Evolutionary conservation across 257 asterid species (phyloP), one percentile per base, ranked within the genome.

Genomic region (Solanum chmielewskii): DNA sequence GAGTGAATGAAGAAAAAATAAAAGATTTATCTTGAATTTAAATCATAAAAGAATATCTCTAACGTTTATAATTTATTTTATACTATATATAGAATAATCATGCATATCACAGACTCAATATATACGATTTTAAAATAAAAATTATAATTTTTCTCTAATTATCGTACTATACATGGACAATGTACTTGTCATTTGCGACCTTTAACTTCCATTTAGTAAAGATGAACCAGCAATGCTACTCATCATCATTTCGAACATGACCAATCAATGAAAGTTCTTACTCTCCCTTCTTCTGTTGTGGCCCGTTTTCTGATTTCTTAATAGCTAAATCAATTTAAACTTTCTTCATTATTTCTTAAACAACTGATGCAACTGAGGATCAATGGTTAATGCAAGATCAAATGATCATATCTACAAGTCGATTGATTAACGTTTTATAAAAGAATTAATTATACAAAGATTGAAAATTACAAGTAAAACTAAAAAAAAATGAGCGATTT

Each of bases 211-310:
- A 56, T 56, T 4, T 56, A 56, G 78, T 16, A 23, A 37, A 20
- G 20, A 21, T 23, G 37, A 6, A 41, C 44, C 11, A 45, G 47
- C 11, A 42, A 75, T 47, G 49, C 25, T 47, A 44, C 25, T 20
- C 56, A 41, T 31, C 83, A 84, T 59, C 31, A 37, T 64, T 82
- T n/a, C 18, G 64, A 39, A 47, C 82, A 52, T 56, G 85, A 64
- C 90, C 91, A 77, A 84, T 52, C 29, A 78, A 69, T 5, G 87
- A 31, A 31, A 44, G 71, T 87, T 90, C 92, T 59, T 90, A 86
- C 89, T 91, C 89, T 2, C 90, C 93, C 84, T 60, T 88, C 88
- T 87, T 90, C 84, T 84, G 16, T 25, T 25, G 92, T 94, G 37
- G 88, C 94, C 84, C 94, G 2, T 92, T 86, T 62, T 88, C 27